A percentile compares a stretch with the other conserved stretches of the same genome.
Evolutionary conservation across 169 alveolate genomes (phyloP).

Genomic region (Plasmodium reichenowi): DNA sequence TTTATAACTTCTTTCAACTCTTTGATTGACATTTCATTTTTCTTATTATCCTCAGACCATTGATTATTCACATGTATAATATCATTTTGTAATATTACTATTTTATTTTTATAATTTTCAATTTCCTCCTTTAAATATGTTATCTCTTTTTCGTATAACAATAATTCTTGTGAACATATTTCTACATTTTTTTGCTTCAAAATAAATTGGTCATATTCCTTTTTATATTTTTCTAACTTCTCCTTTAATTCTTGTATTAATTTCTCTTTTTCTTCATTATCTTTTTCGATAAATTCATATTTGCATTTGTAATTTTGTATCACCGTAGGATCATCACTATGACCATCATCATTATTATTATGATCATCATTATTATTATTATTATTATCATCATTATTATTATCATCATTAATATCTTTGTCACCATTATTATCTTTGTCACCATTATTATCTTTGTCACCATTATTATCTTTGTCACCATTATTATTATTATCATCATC

Average conservation of each 20-base stretch:
- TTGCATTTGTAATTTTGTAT: constrained; percentile 20
- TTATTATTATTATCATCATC: background rate
- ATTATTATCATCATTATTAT: background rate
- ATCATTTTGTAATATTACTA: constrained; percentile 39
- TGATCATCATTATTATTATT: background rate
- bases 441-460: background rate
- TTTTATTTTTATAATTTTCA: constrained; percentile 38
- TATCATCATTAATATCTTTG: too few relatives aligned
- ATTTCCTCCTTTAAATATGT: constrained; percentile 41
- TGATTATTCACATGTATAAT: constrained; percentile 11
- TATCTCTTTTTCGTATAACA: constrained; percentile 45
- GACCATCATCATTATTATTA: too few relatives aligned
- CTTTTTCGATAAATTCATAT: constrained; percentile 16
- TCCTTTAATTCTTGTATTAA: constrained; percentile 50
- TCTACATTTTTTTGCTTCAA: constrained; percentile 35
- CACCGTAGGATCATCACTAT: background rate
- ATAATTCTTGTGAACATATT: constrained; percentile 14
- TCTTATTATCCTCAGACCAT: constrained; percentile 53
- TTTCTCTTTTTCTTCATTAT: constrained; percentile 59
- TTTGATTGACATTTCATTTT: constrained; percentile 13
- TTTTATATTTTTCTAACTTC: constrained; percentile 38
- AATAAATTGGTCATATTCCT: constrained; percentile 13
- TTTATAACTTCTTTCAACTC: constrained; percentile 50
- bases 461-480: background rate
- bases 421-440: background rate